phyloP scores from a whole-genome alignment of 176 grass and related monocot genomes.

The Cymbopogon citratus region DNA sequence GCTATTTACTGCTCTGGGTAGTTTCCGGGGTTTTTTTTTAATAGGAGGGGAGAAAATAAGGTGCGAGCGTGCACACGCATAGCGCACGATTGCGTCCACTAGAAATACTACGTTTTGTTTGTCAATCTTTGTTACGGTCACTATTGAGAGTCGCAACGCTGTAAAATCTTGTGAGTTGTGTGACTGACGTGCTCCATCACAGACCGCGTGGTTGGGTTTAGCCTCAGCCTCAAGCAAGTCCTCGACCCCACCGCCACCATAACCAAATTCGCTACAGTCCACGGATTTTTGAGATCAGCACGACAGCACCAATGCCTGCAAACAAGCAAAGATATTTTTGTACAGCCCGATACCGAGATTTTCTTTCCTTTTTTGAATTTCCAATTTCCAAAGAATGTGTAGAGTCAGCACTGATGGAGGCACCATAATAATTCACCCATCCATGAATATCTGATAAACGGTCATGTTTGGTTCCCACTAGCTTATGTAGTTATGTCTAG shows the following conservation, averaged over 20 bases:
- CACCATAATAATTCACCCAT: background rate
- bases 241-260: background rate
- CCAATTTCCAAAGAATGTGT: background rate
- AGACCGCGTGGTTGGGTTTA: background rate
- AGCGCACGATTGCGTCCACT: background rate
- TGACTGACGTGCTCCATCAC: constrained; percentile 26
- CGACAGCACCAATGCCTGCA: background rate
- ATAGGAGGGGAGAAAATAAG: no score
- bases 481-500: no score
- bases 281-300: background rate
- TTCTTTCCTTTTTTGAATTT: background rate
- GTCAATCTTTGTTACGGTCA: background rate
- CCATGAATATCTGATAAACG: background rate
- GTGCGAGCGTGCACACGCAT: background rate
- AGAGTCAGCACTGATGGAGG: background rate
- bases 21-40: no score
- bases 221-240: background rate
- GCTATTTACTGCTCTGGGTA: background rate
- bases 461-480: no score
- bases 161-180: background rate
- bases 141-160: background rate
- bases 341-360: background rate
- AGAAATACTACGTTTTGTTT: background rate
- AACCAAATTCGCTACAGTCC: background rate
- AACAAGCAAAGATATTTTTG: background rate